phyloP scores from a whole-genome alignment of 208 protist genomes.

The Wallacemonas rigidus region DNA sequence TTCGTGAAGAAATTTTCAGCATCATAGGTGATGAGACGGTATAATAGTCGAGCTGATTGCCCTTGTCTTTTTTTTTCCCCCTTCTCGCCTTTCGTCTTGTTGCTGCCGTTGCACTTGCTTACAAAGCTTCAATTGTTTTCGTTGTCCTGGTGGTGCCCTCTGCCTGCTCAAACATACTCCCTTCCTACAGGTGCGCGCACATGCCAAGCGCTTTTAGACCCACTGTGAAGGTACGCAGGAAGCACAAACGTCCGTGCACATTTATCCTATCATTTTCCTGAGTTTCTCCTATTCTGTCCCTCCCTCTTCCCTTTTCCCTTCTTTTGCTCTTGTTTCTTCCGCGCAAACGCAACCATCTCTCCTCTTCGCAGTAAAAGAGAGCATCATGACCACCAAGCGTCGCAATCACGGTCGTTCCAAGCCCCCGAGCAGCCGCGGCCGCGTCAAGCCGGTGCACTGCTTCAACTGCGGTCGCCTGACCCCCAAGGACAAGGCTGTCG shows the following conservation, averaged over 20 bases:
- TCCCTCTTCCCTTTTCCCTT: constrained; percentile 4
- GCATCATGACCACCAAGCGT: constrained; percentile 92
- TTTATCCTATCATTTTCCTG: neutral
- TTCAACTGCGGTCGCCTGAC: constrained; percentile 92
- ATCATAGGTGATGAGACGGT: neutral
- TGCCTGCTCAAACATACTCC: no score
- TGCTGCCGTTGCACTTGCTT: neutral
- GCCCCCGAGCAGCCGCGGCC: constrained; percentile 90
- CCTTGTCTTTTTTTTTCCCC: constrained; percentile 11
- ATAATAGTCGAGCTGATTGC: neutral
- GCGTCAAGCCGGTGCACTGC: constrained; percentile 91
- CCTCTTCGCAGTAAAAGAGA: constrained; percentile 13
- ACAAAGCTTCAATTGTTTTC: no score
- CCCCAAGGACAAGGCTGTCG: constrained; percentile 98
- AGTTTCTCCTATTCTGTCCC: constrained; percentile 4
- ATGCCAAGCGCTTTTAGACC: no score
- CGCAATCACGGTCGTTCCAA: constrained; percentile 93
- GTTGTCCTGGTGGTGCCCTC: no score
- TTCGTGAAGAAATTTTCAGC: constrained; percentile 18
- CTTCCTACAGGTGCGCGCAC: no score
- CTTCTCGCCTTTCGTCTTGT: neutral
- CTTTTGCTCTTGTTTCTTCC: neutral
- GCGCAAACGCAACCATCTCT: constrained; percentile 13
- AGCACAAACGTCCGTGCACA: neutral
- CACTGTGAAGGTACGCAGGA: no score